These are phyloP conservation scores for Piromyces finnis DNA, from an alignment of 192 early-diverging fungal species.

Conservation along the genomic window DNA sequence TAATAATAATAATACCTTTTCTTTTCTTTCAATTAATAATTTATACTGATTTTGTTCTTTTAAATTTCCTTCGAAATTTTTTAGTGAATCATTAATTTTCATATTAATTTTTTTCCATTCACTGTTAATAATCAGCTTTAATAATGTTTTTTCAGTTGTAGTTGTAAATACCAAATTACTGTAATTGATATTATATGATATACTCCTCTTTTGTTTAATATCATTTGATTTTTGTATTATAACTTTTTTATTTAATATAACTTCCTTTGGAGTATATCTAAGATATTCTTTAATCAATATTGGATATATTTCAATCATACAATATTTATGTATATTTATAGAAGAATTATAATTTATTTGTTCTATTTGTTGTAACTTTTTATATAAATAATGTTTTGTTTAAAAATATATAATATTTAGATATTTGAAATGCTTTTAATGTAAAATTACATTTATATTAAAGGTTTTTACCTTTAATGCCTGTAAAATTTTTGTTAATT, in stretches of 20 bases:
- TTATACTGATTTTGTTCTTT: background rate
- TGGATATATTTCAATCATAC: background rate
- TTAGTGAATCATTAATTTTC: background rate
- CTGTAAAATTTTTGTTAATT: background rate
- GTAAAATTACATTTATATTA: too few species aligned
- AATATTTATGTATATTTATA: background rate
- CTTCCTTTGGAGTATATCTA: background rate
- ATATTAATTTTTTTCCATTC: background rate
- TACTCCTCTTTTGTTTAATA: background rate
- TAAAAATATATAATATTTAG: too few species aligned
- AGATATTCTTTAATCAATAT: background rate
- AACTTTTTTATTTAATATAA: background rate
- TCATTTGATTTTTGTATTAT: background rate
- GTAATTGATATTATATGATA: background rate
- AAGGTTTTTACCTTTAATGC: background rate
- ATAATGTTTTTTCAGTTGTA: background rate
- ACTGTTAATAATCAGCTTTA: background rate
- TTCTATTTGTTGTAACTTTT: background rate
- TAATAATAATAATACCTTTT: background rate
- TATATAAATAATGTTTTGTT: too few species aligned
- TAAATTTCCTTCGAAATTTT: background rate
- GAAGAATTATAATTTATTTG: background rate
- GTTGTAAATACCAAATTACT: background rate
- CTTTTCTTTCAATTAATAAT: background rate
- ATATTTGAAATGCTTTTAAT: too few species aligned